phyloP scores from a whole-genome alignment of 495 filamentous ascomycete species.

The Annulohypoxylon stygium region DNA sequence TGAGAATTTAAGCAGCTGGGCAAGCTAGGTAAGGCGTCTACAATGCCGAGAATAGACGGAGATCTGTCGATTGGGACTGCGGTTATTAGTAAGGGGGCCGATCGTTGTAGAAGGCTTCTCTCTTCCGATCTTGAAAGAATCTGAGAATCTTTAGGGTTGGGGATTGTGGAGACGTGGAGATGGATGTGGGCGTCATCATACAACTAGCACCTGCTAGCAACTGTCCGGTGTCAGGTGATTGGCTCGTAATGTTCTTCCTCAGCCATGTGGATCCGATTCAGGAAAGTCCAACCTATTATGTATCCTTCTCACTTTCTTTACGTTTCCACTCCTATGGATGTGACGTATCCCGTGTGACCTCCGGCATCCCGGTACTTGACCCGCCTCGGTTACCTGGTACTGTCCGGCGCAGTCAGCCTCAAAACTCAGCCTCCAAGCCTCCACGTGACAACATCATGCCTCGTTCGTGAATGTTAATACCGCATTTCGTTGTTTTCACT shows the following conservation, averaged over 20 bases:
- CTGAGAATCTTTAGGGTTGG: not conserved
- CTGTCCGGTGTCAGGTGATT: constrained; percentile 3
- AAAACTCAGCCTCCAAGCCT: constrained; percentile 16
- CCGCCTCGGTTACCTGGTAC: not conserved
- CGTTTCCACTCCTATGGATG: not conserved
- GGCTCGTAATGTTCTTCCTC: constrained; percentile 30
- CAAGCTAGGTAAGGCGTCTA: not conserved
- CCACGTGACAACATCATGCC: constrained; percentile 14
- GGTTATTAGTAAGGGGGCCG: constrained; percentile 11
- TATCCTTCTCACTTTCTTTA: not conserved
- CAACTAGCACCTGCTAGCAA: too few species aligned
- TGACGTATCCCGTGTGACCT: not conserved
- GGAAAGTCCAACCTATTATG: not conserved
- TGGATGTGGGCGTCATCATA: constrained; percentile 13
- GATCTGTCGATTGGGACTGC: not conserved
- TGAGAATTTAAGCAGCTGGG: not conserved
- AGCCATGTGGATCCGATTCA: constrained; percentile 5
- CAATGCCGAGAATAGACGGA: not conserved
- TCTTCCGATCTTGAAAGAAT: constrained; percentile 35
- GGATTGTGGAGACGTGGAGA: too few species aligned
- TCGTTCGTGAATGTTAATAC: too few species aligned
- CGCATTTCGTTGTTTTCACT: not conserved
- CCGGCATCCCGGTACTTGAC: not conserved
- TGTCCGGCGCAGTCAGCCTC: constrained; percentile 26
- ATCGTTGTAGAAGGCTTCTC: constrained; percentile 41